Evolutionary conservation across 371 early-diverging fungal species (phyloP).

Genomic region (Dentiscutata heterogama): DNA sequence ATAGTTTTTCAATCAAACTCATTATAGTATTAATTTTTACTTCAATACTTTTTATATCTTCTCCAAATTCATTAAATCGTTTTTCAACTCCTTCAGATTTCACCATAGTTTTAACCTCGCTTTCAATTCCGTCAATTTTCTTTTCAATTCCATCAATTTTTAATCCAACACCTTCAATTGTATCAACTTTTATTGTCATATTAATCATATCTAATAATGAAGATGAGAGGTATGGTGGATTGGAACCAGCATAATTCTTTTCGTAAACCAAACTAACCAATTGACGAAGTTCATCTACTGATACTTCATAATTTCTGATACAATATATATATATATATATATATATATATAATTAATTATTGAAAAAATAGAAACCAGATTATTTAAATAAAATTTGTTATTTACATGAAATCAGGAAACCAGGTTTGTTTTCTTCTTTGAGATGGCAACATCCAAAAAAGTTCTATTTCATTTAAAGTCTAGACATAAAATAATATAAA

Average conservation of each 20-base stretch:
- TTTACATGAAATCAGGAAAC: conserved; percentile 29
- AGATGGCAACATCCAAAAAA: background rate
- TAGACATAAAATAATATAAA: background rate
- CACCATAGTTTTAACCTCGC: no score
- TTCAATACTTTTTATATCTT: no score
- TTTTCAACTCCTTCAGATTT: no score
- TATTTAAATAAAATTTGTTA: background rate
- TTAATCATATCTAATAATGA: background rate
- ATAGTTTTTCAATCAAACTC: no score
- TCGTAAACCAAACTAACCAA: background rate
- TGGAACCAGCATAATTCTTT: background rate
- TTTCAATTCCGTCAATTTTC: background rate
- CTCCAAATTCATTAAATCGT: no score
- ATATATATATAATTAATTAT: no score
- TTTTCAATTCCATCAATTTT: background rate
- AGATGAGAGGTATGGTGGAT: background rate
- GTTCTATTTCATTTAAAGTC: conserved; percentile 12
- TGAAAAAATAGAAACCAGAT: no score
- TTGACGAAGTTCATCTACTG: background rate
- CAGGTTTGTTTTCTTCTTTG: background rate
- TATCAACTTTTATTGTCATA: background rate
- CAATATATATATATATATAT: no score
- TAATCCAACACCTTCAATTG: background rate
- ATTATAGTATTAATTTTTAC: no score
- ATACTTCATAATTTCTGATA: background rate